phyloP scores from a whole-genome alignment of 345 rosid genomes.

The Firmiana major region DNA sequence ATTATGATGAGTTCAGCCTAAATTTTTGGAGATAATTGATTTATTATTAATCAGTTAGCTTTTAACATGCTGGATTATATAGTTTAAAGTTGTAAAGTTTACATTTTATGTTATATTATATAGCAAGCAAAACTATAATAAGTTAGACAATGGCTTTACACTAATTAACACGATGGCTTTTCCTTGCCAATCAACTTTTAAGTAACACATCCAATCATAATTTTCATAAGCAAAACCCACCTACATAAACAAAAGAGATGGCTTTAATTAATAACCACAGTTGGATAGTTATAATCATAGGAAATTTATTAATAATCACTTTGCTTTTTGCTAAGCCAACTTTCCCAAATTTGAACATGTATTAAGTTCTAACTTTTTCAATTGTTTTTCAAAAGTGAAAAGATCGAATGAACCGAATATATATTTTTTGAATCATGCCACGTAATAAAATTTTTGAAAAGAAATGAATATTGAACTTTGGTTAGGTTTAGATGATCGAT shows the following conservation, averaged over 20 bases:
- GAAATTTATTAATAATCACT: neutral
- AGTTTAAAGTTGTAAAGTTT: neutral
- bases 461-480: no score
- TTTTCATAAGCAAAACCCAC: neutral
- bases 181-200: neutral
- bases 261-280: neutral
- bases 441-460: no score
- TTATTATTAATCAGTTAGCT: neutral
- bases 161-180: neutral
- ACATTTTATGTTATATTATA: neutral
- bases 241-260: neutral
- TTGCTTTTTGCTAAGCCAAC: neutral
- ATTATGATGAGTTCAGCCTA: neutral
- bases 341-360: neutral
- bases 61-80: neutral
- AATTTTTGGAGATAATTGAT: neutral
- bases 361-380: no score
- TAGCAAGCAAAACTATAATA: neutral
- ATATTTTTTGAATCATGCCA: no score
- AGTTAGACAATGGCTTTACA: neutral
- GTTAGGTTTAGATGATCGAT: no score
- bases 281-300: neutral
- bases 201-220: conserved; percentile 1
- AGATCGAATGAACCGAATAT: no score
- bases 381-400: no score